phyloP scores from a whole-genome alignment of 2,329 filamentous ascomycete species.

The Sarocladium brachiariae region DNA sequence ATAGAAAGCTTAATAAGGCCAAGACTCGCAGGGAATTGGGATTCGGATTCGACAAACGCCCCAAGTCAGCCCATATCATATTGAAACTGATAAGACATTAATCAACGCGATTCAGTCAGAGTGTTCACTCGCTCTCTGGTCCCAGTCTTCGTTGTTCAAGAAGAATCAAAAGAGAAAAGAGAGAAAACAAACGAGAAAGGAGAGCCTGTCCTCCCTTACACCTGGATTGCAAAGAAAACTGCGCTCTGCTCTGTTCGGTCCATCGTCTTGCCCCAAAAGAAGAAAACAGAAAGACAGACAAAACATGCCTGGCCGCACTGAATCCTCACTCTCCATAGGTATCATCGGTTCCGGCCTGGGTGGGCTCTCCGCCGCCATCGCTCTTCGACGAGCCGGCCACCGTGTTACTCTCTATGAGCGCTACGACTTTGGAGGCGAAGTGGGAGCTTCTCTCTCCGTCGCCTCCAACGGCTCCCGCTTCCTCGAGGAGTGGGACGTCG shows the following conservation, averaged over 20 bases:
- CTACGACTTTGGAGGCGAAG: conserved; percentile 56
- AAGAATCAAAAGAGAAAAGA: no score
- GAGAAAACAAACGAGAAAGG: no score
- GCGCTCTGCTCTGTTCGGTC: no score
- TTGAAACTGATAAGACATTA: not conserved
- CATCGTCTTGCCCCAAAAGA: no score
- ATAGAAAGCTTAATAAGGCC: not conserved
- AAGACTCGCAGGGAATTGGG: not conserved
- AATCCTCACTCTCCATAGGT: conserved; percentile 17
- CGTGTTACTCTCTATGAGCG: conserved; percentile 53
- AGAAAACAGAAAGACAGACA: no score
- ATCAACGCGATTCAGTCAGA: no score
- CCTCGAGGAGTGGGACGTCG: conserved; percentile 29
- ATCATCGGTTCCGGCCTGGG: conserved; percentile 34
- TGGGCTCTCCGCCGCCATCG: conserved; percentile 30
- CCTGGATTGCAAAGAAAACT: no score
- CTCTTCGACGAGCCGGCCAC: conserved; percentile 34
- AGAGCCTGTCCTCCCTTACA: no score
- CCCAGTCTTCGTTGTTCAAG: no score
- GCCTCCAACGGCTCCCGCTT: conserved; percentile 32
- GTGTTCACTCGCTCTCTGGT: no score
- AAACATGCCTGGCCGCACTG: conserved; percentile 11
- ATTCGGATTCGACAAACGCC: not conserved
- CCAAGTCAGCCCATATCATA: not conserved
- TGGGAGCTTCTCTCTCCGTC: conserved; percentile 55